Evolutionary conservation across 805 yeast genomes (phyloP).

Genomic region (Candida nitratophila): DNA sequence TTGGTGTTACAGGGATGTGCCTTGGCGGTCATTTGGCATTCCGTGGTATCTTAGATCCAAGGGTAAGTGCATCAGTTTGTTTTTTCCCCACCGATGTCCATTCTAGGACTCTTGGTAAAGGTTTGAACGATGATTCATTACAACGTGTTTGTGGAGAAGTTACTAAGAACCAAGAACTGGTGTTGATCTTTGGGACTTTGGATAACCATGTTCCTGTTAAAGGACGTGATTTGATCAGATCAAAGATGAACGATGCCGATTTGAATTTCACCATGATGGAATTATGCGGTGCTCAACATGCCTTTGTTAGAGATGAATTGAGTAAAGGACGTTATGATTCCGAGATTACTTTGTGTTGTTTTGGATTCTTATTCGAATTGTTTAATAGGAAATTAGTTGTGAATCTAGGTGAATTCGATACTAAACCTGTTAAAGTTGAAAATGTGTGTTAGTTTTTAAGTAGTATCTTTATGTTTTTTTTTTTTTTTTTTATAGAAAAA

Average conservation of each 20-base stretch:
- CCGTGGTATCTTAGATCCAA: slow-evolving; percentile 56
- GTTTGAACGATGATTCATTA: slow-evolving; percentile 59
- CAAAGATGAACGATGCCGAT: slow-evolving; percentile 46
- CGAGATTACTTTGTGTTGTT: slow-evolving; percentile 62
- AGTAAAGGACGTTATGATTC: slow-evolving; percentile 80
- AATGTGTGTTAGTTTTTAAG: slow-evolving; percentile 45
- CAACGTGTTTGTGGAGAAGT: slow-evolving; percentile 43
- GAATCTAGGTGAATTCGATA: slow-evolving; percentile 61
- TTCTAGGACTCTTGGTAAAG: slow-evolving; percentile 56
- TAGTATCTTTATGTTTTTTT: too few species aligned
- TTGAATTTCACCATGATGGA: slow-evolving; percentile 69
- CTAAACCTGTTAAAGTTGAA: slow-evolving; percentile 42
- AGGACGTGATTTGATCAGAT: slow-evolving; percentile 68
- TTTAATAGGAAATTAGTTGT: slow-evolving; percentile 61
- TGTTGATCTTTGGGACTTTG: slow-evolving; percentile 69
- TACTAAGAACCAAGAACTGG: slow-evolving; percentile 47
- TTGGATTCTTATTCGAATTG: slow-evolving; percentile 62
- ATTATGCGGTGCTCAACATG: slow-evolving; percentile 75
- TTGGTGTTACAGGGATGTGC: slow-evolving; percentile 86
- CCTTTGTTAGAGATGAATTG: slow-evolving; percentile 71
- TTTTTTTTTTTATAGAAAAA: too few species aligned
- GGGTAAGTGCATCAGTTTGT: slow-evolving; percentile 63
- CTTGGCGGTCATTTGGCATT: slow-evolving; percentile 79
- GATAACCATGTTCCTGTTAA: slow-evolving; percentile 76
- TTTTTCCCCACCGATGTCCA: slow-evolving; percentile 82